Evolutionary conservation across 2,329 filamentous ascomycete genomes (phyloP), one percentile per base, ranked within the genome.

Genomic region (Colletotrichum magnum): DNA sequence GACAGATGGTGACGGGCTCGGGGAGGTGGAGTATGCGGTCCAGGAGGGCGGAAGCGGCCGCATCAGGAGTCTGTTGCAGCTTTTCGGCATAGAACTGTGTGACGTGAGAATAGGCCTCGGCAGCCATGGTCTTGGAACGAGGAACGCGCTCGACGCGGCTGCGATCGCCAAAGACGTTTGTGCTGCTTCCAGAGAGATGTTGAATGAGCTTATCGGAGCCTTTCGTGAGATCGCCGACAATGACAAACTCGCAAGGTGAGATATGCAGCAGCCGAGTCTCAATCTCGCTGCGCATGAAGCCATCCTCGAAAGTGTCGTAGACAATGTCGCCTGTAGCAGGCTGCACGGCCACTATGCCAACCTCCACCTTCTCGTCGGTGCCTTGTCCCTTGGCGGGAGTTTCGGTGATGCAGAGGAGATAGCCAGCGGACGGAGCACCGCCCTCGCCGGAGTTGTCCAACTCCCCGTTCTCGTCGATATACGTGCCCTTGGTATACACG

Each of bases 401-500:
- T 79, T 99, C 96, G 0, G 95, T 97, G 72, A 99, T 90, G 77
- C 95, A 98, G 2, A 99, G 88, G 18, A 99, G 84, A 77, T 98
- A 97, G n/a, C 96, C 96, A n/a, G 87, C 89, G 1, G 88, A 84
- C 0, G 90, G 86, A 1, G 88, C 85, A 47, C 87, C 84, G 0
- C 71, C 83, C 73, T 75, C 84, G 75, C 64, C 82, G 74, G 76
- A 77, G 63, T 84, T 82, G 60, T 93, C 92, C 5, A 97, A 81
- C 28, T 94, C 94, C 71, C 96, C 95, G 10, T 93, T 88, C 78
- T 99, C 96, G 76, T 98, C 96, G 65, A 99, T 92, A 75, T 98
- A 99, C 2, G 96, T 99, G 51, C 95, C 96, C 79, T 98, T 99
- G 9, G 96, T 99, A 81, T 99, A 99, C 6, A 99, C 86, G 76